These are phyloP conservation scores for Telopea speciosissima DNA, from an alignment of 177 flowering plant species.

Conservation along the genomic window DNA sequence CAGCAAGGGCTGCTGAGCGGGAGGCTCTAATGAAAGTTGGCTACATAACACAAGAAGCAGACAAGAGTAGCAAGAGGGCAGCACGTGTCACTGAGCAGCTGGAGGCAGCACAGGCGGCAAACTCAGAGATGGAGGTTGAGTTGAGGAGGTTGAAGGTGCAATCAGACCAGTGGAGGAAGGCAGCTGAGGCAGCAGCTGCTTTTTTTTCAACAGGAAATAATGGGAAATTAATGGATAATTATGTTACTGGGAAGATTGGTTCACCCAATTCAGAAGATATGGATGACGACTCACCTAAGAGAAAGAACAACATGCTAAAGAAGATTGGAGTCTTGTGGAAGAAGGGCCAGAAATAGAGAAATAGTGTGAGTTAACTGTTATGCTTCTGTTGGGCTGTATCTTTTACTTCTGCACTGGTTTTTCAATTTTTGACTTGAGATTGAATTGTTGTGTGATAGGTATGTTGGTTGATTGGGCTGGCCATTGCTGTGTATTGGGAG, in stretches of 20 bases:
- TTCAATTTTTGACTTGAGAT: background rate
- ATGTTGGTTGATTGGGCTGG: background rate
- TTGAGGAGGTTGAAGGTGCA: conserved; percentile 80
- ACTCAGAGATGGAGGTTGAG: conserved; percentile 73
- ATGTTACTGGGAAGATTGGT: conserved; percentile 32
- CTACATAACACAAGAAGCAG: conserved; percentile 55
- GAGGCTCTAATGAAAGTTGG: conserved; percentile 59
- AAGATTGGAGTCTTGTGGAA: conserved; percentile 83
- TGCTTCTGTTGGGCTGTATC: background rate
- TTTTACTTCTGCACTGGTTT: background rate
- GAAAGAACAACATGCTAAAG: conserved; percentile 80
- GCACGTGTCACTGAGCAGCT: conserved; percentile 61
- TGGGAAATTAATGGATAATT: conserved; percentile 60
- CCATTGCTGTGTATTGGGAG: too few species aligned
- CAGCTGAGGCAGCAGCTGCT: conserved; percentile 96
- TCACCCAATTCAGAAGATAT: conserved; percentile 54
- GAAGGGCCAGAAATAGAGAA: conserved; percentile 44
- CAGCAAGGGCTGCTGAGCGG: conserved; percentile 44
- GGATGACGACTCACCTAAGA: conserved; percentile 72
- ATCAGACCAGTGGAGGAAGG: conserved; percentile 96
- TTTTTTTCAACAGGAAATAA: conserved; percentile 59
- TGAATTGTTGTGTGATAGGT: background rate
- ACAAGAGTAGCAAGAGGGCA: conserved; percentile 44
- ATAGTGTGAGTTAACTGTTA: background rate
- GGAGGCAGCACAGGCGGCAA: conserved; percentile 65